A percentile compares a stretch with the other conserved stretches of the same genome.
Conservation (phyloP, 805 yeast species). For the Kuraishia capsulata region DNA sequence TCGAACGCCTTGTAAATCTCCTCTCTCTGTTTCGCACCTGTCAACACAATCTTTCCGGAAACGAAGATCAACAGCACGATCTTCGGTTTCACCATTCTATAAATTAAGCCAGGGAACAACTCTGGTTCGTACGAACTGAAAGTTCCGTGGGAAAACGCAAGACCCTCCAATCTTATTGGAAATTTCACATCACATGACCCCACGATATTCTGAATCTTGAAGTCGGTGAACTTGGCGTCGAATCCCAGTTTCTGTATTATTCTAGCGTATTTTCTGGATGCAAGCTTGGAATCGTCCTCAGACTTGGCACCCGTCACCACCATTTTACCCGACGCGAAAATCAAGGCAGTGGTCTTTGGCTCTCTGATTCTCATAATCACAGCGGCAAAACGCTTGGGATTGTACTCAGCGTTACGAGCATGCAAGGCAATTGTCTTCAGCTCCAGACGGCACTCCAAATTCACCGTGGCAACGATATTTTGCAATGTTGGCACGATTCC, state of each 20-base stretch:
- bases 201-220: slow-evolving; percentile 95
- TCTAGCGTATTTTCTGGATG: slow-evolving; percentile 95
- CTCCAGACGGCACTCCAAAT: slow-evolving; percentile 91
- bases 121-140: slow-evolving; percentile 98
- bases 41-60: slow-evolving; percentile 92
- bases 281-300: slow-evolving; percentile 96
- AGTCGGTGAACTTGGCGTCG: slow-evolving; percentile 95
- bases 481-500: slow-evolving; percentile 95
- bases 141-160: slow-evolving; percentile 97
- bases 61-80: slow-evolving; percentile 93
- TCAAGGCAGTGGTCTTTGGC: slow-evolving; percentile 95
- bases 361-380: slow-evolving; percentile 99
- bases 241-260: slow-evolving; percentile 96
- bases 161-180: slow-evolving; percentile 94
- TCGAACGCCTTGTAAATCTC: slow-evolving; percentile 98
- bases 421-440: slow-evolving; percentile 95
- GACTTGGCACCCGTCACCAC: slow-evolving; percentile 99
- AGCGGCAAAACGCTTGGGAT: slow-evolving; percentile 98
- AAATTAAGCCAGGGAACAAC: slow-evolving; percentile 93
- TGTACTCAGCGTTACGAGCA: slow-evolving; percentile 98
- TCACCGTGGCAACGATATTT: slow-evolving; percentile 96
- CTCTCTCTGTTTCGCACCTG: slow-evolving; percentile 98
- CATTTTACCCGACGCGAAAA: slow-evolving; percentile 98
- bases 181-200: slow-evolving; percentile 98
- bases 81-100: slow-evolving; percentile 99